Evolutionary conservation across 2,329 filamentous ascomycete species (phyloP).

Genomic region (Trichoderma lentiforme): DNA sequence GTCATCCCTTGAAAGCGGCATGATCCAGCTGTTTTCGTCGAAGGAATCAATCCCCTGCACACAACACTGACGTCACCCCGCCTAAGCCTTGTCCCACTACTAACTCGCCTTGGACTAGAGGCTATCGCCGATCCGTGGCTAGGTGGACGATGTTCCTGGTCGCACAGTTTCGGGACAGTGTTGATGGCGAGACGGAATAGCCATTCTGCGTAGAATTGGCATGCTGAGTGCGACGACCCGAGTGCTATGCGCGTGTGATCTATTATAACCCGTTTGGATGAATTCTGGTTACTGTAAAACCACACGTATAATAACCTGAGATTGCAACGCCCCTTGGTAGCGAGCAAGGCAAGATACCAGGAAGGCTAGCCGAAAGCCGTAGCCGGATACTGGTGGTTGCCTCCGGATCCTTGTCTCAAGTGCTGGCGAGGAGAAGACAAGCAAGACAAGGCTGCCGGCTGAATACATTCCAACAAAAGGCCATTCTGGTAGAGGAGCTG

Average conservation of each 20-base stretch:
- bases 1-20: not conserved
- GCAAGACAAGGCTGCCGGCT: not conserved
- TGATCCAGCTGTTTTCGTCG: not conserved
- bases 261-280: not conserved
- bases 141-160: not conserved
- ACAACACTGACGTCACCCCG: constrained; percentile 5
- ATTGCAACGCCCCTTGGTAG: not conserved
- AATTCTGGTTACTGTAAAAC: not conserved
- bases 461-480: not conserved
- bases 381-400: not conserved
- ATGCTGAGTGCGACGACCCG: not conserved
- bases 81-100: not conserved
- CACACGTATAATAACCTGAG: not conserved
- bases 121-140: constrained; percentile 3
- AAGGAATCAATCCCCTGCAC: constrained; percentile 3
- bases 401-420: constrained; percentile 5
- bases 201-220: not conserved
- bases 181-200: not conserved
- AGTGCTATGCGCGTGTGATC: not conserved
- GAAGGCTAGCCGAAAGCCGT: not conserved
- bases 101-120: constrained; percentile 1
- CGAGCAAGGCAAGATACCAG: not conserved
- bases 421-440: not conserved
- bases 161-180: constrained; percentile 8
- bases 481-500: not conserved